phyloP scores from a whole-genome alignment of 495 filamentous ascomycete species.

The Tetracladium marchalianum region DNA sequence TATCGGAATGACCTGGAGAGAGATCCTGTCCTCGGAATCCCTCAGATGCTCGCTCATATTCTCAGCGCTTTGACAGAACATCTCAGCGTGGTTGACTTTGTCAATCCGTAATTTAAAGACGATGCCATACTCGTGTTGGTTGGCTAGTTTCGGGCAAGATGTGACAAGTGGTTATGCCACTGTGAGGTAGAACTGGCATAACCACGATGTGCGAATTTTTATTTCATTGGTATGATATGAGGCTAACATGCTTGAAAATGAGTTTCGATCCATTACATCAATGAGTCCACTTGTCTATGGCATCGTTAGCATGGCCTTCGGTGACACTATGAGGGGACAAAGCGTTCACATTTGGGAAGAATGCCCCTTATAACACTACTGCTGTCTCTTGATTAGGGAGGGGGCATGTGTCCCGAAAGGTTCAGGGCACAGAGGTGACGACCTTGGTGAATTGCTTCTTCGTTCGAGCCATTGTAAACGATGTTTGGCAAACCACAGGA shows the following conservation, averaged over 20 bases:
- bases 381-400: conserved; percentile 46
- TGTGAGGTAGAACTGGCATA: conserved; percentile 39
- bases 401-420: conserved; percentile 22
- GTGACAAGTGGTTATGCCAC: conserved; percentile 50
- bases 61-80: conserved; percentile 50
- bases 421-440: conserved; percentile 35
- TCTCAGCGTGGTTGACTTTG: conserved; percentile 32
- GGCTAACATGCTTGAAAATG: conserved; percentile 38
- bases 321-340: background rate
- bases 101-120: conserved; percentile 37
- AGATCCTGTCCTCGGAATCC: conserved; percentile 47
- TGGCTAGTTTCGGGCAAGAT: conserved; percentile 34
- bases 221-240: conserved; percentile 44
- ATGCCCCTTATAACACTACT: conserved; percentile 43
- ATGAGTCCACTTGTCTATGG: conserved; percentile 46
- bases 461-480: conserved; percentile 59
- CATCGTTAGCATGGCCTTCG: conserved; percentile 3
- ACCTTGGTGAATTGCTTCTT: conserved; percentile 61
- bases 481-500: conserved; percentile 50
- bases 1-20: conserved; percentile 54
- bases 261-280: conserved; percentile 38
- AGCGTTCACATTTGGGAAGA: conserved; percentile 46
- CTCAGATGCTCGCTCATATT: conserved; percentile 39
- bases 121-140: conserved; percentile 11
- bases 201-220: conserved; percentile 31